Conservation (phyloP, 2,329 filamentous ascomycete genomes). For the Endocalyx cinctus region DNA sequence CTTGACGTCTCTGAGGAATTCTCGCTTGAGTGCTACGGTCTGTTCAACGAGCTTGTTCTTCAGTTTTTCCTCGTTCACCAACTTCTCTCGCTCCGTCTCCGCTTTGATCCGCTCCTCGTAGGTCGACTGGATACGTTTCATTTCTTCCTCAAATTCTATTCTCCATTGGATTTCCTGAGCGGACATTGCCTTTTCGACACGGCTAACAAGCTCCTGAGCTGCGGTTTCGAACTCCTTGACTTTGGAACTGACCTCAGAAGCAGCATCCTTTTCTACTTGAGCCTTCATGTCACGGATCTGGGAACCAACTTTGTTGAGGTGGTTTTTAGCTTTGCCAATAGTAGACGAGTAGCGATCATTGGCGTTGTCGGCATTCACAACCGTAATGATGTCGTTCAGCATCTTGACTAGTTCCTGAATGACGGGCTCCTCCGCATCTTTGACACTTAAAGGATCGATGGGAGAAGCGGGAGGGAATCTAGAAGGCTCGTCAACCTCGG, state of each 20-base stretch:
- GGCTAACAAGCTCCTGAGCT: conserved; percentile 78
- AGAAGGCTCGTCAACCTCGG: conserved; percentile 64
- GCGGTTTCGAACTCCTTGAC: conserved; percentile 78
- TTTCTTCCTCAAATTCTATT: conserved; percentile 81
- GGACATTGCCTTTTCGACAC: conserved; percentile 79
- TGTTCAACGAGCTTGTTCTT: conserved; percentile 87
- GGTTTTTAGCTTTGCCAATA: conserved; percentile 79
- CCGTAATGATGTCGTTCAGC: conserved; percentile 91
- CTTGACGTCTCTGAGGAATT: conserved; percentile 75
- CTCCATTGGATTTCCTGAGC: conserved; percentile 79
- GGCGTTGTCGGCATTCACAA: conserved; percentile 82
- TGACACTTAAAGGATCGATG: conserved; percentile 74
- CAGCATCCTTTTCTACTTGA: conserved; percentile 64
- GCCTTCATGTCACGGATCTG: conserved; percentile 73
- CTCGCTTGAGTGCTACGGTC: conserved; percentile 79
- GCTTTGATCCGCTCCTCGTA: conserved; percentile 78
- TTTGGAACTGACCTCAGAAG: conserved; percentile 68
- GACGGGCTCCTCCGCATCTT: conserved; percentile 75
- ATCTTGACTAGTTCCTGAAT: conserved; percentile 93
- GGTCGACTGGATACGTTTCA: conserved; percentile 68
- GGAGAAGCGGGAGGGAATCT: conserved; percentile 59
- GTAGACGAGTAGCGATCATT: conserved; percentile 72
- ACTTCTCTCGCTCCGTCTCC: conserved; percentile 72
- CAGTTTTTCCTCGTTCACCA: conserved; percentile 76
- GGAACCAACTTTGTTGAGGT: conserved; percentile 70